phyloP scores from a whole-genome alignment of 139 green algal species.

The Trebouxia sp. region DNA sequence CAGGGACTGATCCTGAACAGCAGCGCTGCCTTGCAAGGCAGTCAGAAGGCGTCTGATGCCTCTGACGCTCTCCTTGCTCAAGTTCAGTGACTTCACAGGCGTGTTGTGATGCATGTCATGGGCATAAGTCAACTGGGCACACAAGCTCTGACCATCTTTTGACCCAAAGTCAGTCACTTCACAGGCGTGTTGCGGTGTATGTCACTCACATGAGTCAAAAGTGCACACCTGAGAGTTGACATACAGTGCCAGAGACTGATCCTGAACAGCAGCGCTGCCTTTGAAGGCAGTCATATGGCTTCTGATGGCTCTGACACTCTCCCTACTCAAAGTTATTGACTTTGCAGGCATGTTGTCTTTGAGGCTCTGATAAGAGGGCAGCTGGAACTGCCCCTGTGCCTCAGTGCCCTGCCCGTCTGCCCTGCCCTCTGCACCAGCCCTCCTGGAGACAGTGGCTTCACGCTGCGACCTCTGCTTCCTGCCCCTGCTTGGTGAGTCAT shows the following conservation, averaged over 20 bases:
- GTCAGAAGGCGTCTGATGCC: neutral
- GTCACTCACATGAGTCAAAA: neutral
- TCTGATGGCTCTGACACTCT: neutral
- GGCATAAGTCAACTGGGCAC: neutral
- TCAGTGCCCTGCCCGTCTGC: neutral
- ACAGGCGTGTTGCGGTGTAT: neutral
- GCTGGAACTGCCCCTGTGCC: neutral
- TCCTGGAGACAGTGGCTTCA: neutral
- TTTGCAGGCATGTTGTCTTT: neutral
- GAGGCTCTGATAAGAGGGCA: neutral
- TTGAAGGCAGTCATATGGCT: constrained; percentile 10
- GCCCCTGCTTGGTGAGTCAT: too few relatives aligned
- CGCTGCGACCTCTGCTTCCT: neutral
- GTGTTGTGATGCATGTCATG: neutral
- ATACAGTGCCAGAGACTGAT: constrained; percentile 52
- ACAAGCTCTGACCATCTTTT: neutral
- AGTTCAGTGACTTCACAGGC: neutral
- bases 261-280: constrained; percentile 27
- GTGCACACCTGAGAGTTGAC: constrained; percentile 41
- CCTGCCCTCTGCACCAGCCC: neutral
- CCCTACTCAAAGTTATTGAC: neutral
- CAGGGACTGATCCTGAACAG: constrained; percentile 36
- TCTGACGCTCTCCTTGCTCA: neutral
- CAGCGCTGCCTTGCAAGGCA: constrained; percentile 26
- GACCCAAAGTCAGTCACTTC: neutral